Evolutionary conservation across 306 rosid genomes (phyloP).

Genomic region (Cucumis hystrix): DNA sequence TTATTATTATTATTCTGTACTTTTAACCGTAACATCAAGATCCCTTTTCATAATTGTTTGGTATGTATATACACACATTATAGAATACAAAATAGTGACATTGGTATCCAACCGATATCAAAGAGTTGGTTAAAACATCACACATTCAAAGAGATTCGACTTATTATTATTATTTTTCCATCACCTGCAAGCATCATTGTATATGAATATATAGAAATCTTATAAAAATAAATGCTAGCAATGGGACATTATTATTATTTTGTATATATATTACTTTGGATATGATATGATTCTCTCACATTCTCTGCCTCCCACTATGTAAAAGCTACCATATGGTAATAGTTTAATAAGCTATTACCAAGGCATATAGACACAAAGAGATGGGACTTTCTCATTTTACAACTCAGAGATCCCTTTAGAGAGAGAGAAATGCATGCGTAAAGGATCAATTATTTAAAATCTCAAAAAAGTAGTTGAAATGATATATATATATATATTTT

Average conservation of each 20-base stretch:
- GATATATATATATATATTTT: not conserved
- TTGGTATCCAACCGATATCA: not conserved
- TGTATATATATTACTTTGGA: not conserved
- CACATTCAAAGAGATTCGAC: not conserved
- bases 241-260: not conserved
- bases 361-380: constrained; percentile 1
- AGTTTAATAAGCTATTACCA: constrained; percentile 4
- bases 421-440: not conserved
- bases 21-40: not conserved
- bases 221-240: not conserved
- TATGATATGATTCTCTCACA: constrained; percentile 5
- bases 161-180: not conserved
- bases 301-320: constrained; percentile 2
- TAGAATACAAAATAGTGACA: not conserved
- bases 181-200: not conserved
- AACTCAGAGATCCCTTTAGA: constrained; percentile 1
- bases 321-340: not conserved
- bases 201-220: not conserved
- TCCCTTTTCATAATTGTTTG: not conserved
- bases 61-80: not conserved
- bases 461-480: not conserved
- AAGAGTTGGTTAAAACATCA: not conserved
- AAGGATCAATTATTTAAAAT: constrained; percentile 4
- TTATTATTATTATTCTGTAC: not conserved
- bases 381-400: not conserved